Evolutionary conservation across 2,329 filamentous ascomycete genomes (phyloP).

Genomic region (Clonostachys rhizophaga): DNA sequence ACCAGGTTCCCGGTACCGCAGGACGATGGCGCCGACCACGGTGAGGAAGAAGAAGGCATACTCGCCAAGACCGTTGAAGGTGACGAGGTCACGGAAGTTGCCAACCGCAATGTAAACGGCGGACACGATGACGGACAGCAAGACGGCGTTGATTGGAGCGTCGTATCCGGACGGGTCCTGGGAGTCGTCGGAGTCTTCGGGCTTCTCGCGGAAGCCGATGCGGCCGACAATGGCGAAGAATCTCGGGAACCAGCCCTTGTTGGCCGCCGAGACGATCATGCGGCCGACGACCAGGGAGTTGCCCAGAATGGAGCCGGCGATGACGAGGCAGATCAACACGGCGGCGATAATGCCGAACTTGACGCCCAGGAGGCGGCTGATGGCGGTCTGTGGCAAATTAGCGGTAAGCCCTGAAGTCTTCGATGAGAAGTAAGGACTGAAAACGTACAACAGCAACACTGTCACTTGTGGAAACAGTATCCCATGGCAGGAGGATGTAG

Average conservation of each 20-base stretch:
- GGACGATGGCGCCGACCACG: constrained; percentile 51
- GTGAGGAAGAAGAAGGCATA: constrained; percentile 63
- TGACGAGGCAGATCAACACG: constrained; percentile 53
- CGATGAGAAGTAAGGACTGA: too few species aligned
- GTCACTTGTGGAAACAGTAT: constrained; percentile 51
- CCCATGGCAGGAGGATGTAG: constrained; percentile 59
- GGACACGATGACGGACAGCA: constrained; percentile 42
- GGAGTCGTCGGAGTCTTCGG: constrained; percentile 3
- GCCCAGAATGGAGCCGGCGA: constrained; percentile 56
- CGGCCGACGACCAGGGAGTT: constrained; percentile 60
- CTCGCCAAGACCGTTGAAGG: constrained; percentile 54
- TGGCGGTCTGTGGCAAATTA: constrained; percentile 37
- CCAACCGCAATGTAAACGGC: constrained; percentile 55
- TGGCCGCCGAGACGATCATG: constrained; percentile 55
- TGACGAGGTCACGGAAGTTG: constrained; percentile 55
- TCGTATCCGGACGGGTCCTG: constrained; percentile 26
- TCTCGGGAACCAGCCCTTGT: constrained; percentile 43
- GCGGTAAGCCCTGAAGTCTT: neutral
- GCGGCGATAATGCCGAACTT: constrained; percentile 49
- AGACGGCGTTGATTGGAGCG: constrained; percentile 48
- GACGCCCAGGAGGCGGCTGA: constrained; percentile 47
- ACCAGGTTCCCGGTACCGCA: constrained; percentile 50
- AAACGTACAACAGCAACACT: constrained; percentile 56
- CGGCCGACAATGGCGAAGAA: constrained; percentile 38
- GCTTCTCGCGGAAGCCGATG: constrained; percentile 21